Base-by-base conservation (phyloP, 2,329 filamentous ascomycete genomes). In the Esteya vermicola region DNA sequence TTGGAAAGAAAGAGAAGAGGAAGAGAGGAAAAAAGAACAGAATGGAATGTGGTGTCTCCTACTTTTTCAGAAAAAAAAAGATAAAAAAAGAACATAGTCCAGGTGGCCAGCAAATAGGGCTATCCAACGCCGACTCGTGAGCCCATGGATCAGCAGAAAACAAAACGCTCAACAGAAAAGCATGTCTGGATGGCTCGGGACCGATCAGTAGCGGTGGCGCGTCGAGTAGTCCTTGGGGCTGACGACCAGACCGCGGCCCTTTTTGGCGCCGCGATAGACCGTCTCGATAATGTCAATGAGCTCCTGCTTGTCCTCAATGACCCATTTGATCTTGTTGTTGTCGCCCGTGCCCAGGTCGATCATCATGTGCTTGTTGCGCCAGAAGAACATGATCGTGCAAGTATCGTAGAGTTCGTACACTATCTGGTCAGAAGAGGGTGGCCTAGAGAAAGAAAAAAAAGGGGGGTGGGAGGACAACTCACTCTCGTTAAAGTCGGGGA, bases 311-410 rank as follows among this genome's bases (percentile, higher is more conserved):
- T 98, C 89, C 62, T 96, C 88, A 39, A 93, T 67, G 8, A 48
- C 46, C 44, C 45, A 50, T 13, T 50, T 48, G 38, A 50, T 46
- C 38, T 50, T 50, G 60, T 98, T 98, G 62, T 98, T 98, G 64
- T 98, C 94, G 48, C 91, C 91, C 2, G 91, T 98, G 35, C 89
- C 89, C 51, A 95, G 86, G 73, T 96, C 89, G 59, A 83, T 85
- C 83, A 93, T 93, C 77, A 96, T 96, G 63, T 95, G 86, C 60
- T 98, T 98, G 59, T 98, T 98, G 46, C 89, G 77, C 68, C 88
- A 94, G 70, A 94, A 94, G 68, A 69, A 51, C 47, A 53, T 95
- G 60, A 96, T 78, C 4, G 91, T 93, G 64, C 88, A 85, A 1
- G 86, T 78, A 56, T 98, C 57, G 51, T 64, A 69, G 49, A 59